Evolutionary conservation across 2,329 filamentous ascomycete genomes (phyloP), one percentile per base, ranked within the genome.

Genomic region (Colletotrichum sp.): DNA sequence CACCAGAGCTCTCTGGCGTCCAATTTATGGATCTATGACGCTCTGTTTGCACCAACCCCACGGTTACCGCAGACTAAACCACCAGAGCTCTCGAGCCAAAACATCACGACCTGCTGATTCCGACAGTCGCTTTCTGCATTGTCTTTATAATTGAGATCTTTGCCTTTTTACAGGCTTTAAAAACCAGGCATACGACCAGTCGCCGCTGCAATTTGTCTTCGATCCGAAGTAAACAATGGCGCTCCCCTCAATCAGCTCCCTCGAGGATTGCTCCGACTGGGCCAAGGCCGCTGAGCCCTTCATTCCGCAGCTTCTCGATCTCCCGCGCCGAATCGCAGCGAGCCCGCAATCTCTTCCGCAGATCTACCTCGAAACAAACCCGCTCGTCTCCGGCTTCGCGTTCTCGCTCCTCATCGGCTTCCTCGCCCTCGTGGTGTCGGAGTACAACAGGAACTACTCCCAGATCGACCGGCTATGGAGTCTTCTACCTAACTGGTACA

Each of bases 401-500:
- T 90, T 95, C 69, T 94, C 95, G 4, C 80, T 98, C 21, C 89
- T 92, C 55, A 84, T 98, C n/a, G 92, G 92, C 2, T 90, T 90
- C 7, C 81, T 97, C 32, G 94, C 98, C 80, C 87, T 98, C 28
- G 81, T 96, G 36, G 87, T 92, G 7, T 95, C 96, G 1, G 96
- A 99, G 85, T 86, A 95, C 86, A 99, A 98, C 86, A 91, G 91
- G 81, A 99, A 99, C 85, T 98, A 96, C 84, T 98, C 96, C n/a
- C 97, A 99, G 86, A 93, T 99, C 57, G 97, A 99, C 84, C 92
- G 97, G 65, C 87, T 94, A 80, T 99, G 97, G 97, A 97, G 95
- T 82, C 89, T 99, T 76, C 86, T 99, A 67, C 97, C 97, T 2
- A 93, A 95, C 9, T 82, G 98, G 67, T 99, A 98, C 85, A 94